A percentile compares a stretch with the other conserved stretches of the same genome.
Conservation (phyloP, 306 rosid genomes). For the Cicer cuneatum region DNA sequence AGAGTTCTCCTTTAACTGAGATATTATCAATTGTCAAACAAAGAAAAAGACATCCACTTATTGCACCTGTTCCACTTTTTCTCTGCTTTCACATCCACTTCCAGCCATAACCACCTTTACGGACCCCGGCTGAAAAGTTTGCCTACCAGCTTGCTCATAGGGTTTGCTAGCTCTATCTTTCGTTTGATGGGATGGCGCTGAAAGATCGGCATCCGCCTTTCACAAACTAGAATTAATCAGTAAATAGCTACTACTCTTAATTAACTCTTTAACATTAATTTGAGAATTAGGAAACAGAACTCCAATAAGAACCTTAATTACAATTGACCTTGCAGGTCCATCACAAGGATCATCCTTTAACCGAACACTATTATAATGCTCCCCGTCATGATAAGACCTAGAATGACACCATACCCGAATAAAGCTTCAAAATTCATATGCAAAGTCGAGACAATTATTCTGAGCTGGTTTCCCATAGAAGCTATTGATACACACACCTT, state of each 20-base stretch:
- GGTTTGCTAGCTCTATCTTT: conserved; percentile 47
- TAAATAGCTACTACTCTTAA: conserved; percentile 43
- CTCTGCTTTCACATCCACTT: conserved; percentile 68
- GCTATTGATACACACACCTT: background rate
- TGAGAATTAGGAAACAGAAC: conserved; percentile 15
- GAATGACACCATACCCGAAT: conserved; percentile 37
- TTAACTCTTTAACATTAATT: background rate
- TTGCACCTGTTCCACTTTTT: conserved; percentile 71
- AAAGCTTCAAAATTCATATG: conserved; percentile 34
- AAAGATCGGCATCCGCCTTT: conserved; percentile 81
- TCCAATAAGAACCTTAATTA: conserved; percentile 63
- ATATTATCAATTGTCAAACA: background rate
- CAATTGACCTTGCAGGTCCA: conserved; percentile 76
- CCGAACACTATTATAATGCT: conserved; percentile 85
- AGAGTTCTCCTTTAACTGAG: conserved; percentile 33
- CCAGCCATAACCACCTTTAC: conserved; percentile 74
- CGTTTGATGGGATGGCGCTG: conserved; percentile 64
- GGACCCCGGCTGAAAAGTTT: conserved; percentile 52
- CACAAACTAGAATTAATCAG: conserved; percentile 67
- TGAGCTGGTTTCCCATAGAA: conserved; percentile 38
- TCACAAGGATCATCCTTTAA: conserved; percentile 71
- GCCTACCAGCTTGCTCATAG: conserved; percentile 45
- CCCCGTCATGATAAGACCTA: conserved; percentile 86
- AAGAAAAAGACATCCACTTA: conserved; percentile 22
- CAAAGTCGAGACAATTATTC: conserved; percentile 25